Conservation (phyloP, 495 filamentous ascomycete genomes). For the Recurvomyces mirabilis region DNA sequence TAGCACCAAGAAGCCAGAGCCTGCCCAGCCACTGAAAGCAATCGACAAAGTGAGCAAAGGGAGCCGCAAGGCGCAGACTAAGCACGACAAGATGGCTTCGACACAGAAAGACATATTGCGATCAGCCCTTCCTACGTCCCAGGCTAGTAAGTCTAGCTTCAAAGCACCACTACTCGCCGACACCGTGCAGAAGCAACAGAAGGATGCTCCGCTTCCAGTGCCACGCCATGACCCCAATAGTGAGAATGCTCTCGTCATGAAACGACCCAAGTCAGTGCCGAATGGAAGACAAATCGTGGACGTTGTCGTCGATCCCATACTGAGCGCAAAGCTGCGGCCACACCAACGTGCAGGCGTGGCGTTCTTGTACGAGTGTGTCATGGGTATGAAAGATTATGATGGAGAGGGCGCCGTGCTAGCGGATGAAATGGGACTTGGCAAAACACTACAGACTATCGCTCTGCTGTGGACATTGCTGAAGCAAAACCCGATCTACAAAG, state of each 20-base stretch:
- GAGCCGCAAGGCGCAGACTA: slow-evolving; percentile 17
- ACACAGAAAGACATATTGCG: slow-evolving; percentile 18
- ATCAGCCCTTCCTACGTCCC: slow-evolving; percentile 14
- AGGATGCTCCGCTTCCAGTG: slow-evolving; percentile 33
- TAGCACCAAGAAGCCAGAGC: slow-evolving; percentile 18
- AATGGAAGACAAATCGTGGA: slow-evolving; percentile 62
- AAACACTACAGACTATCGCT: slow-evolving; percentile 69
- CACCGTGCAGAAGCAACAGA: slow-evolving; percentile 38
- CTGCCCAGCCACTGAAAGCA: slow-evolving; percentile 8
- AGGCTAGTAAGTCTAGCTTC: slow-evolving; percentile 32
- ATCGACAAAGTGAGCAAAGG: slow-evolving; percentile 5
- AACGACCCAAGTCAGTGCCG: slow-evolving; percentile 42
- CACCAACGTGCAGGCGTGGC: slow-evolving; percentile 69
- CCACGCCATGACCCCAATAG: slow-evolving; percentile 58
- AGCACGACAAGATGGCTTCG: slow-evolving; percentile 15
- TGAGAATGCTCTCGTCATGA: slow-evolving; percentile 59
- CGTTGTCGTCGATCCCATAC: slow-evolving; percentile 66
- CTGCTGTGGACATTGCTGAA: slow-evolving; percentile 72
- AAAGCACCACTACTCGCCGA: slow-evolving; percentile 51
- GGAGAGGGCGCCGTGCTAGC: slow-evolving; percentile 69
- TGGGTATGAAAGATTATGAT: slow-evolving; percentile 62
- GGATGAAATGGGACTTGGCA: slow-evolving; percentile 76
- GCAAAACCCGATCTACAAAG: slow-evolving; percentile 61
- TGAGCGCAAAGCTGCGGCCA: slow-evolving; percentile 54
- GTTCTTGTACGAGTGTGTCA: slow-evolving; percentile 77